Evolutionary conservation across 2,329 filamentous ascomycete genomes (phyloP).

Genomic region (Tolypocladium amazonense): DNA sequence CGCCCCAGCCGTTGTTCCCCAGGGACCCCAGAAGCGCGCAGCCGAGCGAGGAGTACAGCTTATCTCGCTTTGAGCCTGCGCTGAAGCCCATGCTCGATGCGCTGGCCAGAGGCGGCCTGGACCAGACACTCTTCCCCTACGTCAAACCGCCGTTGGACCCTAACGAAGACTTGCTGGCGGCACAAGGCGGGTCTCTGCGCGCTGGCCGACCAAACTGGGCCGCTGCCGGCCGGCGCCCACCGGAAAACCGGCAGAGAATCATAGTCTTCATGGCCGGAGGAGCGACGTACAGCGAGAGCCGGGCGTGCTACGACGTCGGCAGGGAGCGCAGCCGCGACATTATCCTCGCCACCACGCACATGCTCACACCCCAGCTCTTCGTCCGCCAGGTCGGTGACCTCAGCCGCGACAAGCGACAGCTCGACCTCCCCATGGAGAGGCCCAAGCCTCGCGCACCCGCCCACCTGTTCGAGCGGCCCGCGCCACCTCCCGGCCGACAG

Average conservation of each 20-base stretch:
- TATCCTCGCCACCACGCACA: slow-evolving; percentile 84
- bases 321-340: slow-evolving; percentile 65
- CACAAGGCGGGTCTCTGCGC: slow-evolving; percentile 65
- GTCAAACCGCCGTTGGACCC: slow-evolving; percentile 58
- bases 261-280: slow-evolving; percentile 94
- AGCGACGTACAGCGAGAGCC: slow-evolving; percentile 83
- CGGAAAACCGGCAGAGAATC: slow-evolving; percentile 77
- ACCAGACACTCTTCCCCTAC: slow-evolving; percentile 58
- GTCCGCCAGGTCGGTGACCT: slow-evolving; percentile 75
- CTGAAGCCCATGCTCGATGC: slow-evolving; percentile 78
- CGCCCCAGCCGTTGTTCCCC: slow-evolving; percentile 59
- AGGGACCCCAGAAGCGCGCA: slow-evolving; percentile 46
- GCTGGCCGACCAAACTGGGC: slow-evolving; percentile 95
- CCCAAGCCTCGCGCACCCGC: slow-evolving; percentile 74
- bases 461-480: slow-evolving; percentile 71
- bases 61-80: slow-evolving; percentile 79
- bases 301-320: slow-evolving; percentile 80
- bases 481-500: slow-evolving; percentile 33
- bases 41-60: slow-evolving; percentile 63
- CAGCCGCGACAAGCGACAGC: slow-evolving; percentile 58
- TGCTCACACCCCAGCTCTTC: slow-evolving; percentile 79
- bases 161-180: slow-evolving; percentile 45
- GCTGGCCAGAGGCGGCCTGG: slow-evolving; percentile 55
- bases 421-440: slow-evolving; percentile 73
- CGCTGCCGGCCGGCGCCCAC: slow-evolving; percentile 59